These are phyloP conservation scores for Buddleja alternifolia DNA, from an alignment of 257 asterid species.

Conservation along the genomic window DNA sequence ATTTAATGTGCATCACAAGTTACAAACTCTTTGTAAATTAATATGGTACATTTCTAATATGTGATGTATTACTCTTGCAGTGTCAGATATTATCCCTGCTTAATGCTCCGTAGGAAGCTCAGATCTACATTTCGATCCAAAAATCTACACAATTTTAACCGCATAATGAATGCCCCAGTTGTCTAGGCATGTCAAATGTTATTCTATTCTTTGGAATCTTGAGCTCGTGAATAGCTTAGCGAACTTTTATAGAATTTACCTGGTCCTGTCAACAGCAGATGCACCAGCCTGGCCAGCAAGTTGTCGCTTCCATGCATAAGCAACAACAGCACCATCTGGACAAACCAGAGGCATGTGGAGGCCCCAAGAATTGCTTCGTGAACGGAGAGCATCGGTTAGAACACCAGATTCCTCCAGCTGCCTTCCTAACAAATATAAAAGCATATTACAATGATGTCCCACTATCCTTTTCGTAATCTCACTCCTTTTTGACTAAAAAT, in stretches of 20 bases:
- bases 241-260: constrained; percentile 45
- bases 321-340: constrained; percentile 99
- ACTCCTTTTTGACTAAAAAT: constrained; percentile 7
- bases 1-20: background rate
- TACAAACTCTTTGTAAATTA: no score
- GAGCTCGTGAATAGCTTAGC: constrained; percentile 13
- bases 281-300: constrained; percentile 99
- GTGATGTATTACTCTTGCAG: background rate
- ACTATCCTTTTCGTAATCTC: background rate
- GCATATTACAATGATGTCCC: background rate
- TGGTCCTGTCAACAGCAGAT: constrained; percentile 96
- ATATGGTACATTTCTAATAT: background rate
- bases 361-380: constrained; percentile 97
- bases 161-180: background rate
- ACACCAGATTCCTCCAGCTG: constrained; percentile 96
- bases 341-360: constrained; percentile 99
- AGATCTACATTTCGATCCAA: background rate
- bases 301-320: constrained; percentile 99
- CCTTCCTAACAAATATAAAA: constrained; percentile 55
- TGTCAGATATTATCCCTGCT: background rate
- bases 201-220: constrained; percentile 16
- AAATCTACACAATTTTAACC: background rate
- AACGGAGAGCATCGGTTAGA: constrained; percentile 81
- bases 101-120: background rate
- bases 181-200: constrained; percentile 10